phyloP scores from a whole-genome alignment of 352 stramenopile genomes.

The Globisporangium radiosum region DNA sequence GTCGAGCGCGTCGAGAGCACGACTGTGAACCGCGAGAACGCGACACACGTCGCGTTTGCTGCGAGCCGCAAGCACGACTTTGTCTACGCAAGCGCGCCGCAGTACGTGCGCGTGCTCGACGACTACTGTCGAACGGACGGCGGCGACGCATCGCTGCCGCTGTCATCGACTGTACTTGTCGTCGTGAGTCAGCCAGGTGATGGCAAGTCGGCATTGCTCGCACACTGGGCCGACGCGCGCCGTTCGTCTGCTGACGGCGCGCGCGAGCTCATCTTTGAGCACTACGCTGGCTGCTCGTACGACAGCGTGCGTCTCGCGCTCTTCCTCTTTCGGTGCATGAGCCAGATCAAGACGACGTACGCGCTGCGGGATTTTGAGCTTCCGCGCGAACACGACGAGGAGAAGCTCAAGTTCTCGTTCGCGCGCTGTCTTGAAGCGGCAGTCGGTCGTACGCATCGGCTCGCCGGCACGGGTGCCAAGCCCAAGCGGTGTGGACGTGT shows the following conservation, averaged over 20 bases:
- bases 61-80: slow-evolving; percentile 67
- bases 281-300: slow-evolving; percentile 77
- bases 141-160: background rate
- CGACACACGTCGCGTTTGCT: slow-evolving; percentile 66
- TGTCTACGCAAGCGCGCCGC: slow-evolving; percentile 45
- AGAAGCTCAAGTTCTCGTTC: slow-evolving; percentile 85
- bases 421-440: slow-evolving; percentile 68
- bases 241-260: slow-evolving; percentile 21
- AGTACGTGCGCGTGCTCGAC: slow-evolving; percentile 65
- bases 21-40: slow-evolving; percentile 64
- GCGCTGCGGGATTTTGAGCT: slow-evolving; percentile 76
- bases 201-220: slow-evolving; percentile 75
- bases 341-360: slow-evolving; percentile 66
- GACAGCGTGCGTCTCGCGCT: slow-evolving; percentile 80
- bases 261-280: slow-evolving; percentile 73
- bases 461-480: slow-evolving; percentile 25
- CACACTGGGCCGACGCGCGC: slow-evolving; percentile 59
- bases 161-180: slow-evolving; percentile 39
- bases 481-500: slow-evolving; percentile 21
- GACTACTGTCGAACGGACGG: slow-evolving; percentile 55
- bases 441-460: slow-evolving; percentile 33
- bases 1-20: slow-evolving; percentile 53
- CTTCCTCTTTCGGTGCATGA: slow-evolving; percentile 80
- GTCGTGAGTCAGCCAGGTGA: slow-evolving; percentile 55
- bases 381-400: slow-evolving; percentile 70